Evolutionary conservation across 2,329 filamentous ascomycete genomes (phyloP).

Genomic region (Byssoonygena ceratinophila): DNA sequence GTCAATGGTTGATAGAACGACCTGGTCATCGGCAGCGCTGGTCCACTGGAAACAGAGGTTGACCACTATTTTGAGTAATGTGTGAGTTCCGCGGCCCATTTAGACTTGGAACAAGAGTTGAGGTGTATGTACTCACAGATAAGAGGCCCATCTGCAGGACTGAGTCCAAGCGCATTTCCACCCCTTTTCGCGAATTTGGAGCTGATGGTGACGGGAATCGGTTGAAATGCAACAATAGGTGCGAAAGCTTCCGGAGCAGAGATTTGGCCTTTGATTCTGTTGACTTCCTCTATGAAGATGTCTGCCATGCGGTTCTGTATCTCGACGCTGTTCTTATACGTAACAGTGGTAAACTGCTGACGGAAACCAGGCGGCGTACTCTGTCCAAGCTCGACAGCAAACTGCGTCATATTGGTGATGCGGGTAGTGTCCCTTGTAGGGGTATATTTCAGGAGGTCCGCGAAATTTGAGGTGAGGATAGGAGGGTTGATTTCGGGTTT

Average conservation of each 20-base stretch:
- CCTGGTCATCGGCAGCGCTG: slow-evolving; percentile 25
- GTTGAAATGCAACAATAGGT: slow-evolving; percentile 19
- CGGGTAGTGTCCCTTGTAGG: neutral
- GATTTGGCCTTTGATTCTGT: neutral
- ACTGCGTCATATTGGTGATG: slow-evolving; percentile 6
- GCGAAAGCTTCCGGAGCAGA: slow-evolving; percentile 12
- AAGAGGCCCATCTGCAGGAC: slow-evolving; percentile 16
- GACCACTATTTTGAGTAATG: slow-evolving; percentile 21
- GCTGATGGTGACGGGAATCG: slow-evolving; percentile 17
- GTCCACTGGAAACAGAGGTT: slow-evolving; percentile 26
- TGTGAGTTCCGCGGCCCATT: too few relatives aligned
- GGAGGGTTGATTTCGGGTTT: slow-evolving; percentile 8
- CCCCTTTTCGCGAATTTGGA: slow-evolving; percentile 19
- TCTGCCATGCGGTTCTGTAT: slow-evolving; percentile 5
- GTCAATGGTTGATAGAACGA: slow-evolving; percentile 21
- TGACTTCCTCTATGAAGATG: slow-evolving; percentile 8
- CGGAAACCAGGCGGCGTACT: slow-evolving; percentile 7
- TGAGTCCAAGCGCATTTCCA: slow-evolving; percentile 24
- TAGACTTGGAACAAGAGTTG: too few relatives aligned
- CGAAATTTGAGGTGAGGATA: slow-evolving; percentile 27
- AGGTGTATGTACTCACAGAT: slow-evolving; percentile 2
- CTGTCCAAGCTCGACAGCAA: neutral
- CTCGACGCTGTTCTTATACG: slow-evolving; percentile 7
- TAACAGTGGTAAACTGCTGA: slow-evolving; percentile 8
- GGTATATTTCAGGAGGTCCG: slow-evolving; percentile 2